Percentiles rank a stretch among this genome's conserved stretches.
Evolutionary conservation across 2,329 filamentous ascomycete genomes (phyloP).

Genomic region (Nothomitra cinnamomea): DNA sequence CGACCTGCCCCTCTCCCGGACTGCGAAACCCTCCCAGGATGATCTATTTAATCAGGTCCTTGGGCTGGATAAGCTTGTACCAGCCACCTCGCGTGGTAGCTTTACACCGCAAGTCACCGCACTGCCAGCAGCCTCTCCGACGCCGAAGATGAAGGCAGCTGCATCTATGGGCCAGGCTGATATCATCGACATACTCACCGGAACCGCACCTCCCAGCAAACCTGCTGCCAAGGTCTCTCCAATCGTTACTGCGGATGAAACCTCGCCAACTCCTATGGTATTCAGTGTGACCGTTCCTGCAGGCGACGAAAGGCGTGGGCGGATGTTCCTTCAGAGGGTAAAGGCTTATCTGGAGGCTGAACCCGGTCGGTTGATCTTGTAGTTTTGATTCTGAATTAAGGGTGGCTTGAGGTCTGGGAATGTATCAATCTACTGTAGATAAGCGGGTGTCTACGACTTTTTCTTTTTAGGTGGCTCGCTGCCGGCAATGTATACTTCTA

Average conservation of each 20-base stretch:
- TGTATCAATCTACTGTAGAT: too few relatives aligned
- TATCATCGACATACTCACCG: slow-evolving; percentile 66
- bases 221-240: not conserved
- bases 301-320: slow-evolving; percentile 56
- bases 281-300: slow-evolving; percentile 68
- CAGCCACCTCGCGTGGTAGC: slow-evolving; percentile 39
- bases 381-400: slow-evolving; percentile 6
- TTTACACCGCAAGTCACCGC: slow-evolving; percentile 56
- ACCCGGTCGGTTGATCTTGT: slow-evolving; percentile 54
- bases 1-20: slow-evolving; percentile 52
- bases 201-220: slow-evolving; percentile 14
- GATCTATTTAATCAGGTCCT: slow-evolving; percentile 85
- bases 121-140: slow-evolving; percentile 24
- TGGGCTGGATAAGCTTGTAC: slow-evolving; percentile 39
- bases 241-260: not conserved
- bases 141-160: slow-evolving; percentile 6
- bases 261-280: slow-evolving; percentile 44
- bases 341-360: slow-evolving; percentile 71
- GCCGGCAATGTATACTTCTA: too few relatives aligned
- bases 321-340: slow-evolving; percentile 68
- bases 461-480: too few relatives aligned
- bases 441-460: too few relatives aligned
- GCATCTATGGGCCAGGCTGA: slow-evolving; percentile 40
- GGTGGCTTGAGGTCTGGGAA: too few relatives aligned
- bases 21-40: slow-evolving; percentile 49